Base-by-base conservation (phyloP, 805 yeast species). In the Ogataea thermomethanolica region DNA sequence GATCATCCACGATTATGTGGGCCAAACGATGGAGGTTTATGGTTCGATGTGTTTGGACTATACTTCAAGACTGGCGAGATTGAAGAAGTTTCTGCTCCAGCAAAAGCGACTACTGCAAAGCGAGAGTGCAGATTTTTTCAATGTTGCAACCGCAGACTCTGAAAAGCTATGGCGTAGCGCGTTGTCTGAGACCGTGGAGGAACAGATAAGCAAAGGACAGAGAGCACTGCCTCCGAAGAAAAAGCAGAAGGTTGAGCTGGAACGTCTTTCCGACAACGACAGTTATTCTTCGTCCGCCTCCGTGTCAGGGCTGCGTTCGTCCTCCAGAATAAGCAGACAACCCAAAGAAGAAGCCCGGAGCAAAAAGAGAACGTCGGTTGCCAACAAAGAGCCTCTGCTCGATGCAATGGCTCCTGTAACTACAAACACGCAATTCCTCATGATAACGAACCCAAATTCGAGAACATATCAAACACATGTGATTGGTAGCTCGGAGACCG, bases 391-490 rank as follows among this genome's bases (percentile, higher is more conserved):
- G 21, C 40, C 36, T 12, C 39, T 57, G 1, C 37, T 61, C 22
- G 65, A 62, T 37, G 64, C 65, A 1, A 46, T 56, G 31, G 49
- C 65, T 0, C 62, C 67, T 4, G 45, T 67, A 7, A 23, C 60
- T 3, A 50, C 66, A 4, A 43, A 49, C 7, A 55, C 55, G 7
- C 72, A 69, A 34, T 66, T 69, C 40, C 39, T 34, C 8, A 27
- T 50, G 9, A 48, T 63, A 6, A 59, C 67, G 2, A 52, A 51
- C 17, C 45, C 51, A 1, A 50, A 50, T 29, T 59, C 65, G 9
- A 53, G 49, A 24, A 31, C 48, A 1, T 61, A 54, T 44, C 55
- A 53, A 20, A 46, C 46, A 7, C 47, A 44, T 29, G 56, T 61
- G 25, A 20, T 46, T 32, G 54, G 45, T 43, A 55, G 41, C 52